phyloP scores from a whole-genome alignment of 495 filamentous ascomycete species.

The Wilcoxina mikolae region DNA sequence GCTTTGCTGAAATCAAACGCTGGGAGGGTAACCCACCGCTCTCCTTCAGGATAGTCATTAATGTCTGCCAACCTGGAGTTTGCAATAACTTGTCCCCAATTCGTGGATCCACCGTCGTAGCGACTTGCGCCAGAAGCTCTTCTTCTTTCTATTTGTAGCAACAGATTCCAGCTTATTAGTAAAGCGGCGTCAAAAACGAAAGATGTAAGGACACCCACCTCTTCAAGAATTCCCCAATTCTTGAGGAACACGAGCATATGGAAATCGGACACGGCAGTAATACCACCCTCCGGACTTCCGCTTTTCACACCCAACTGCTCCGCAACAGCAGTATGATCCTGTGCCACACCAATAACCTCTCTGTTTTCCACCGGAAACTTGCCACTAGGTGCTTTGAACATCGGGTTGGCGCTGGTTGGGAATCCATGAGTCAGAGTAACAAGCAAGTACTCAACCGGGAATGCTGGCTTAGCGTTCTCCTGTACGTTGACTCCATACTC shows the following conservation, averaged over 20 bases:
- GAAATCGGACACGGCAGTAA: constrained; percentile 70
- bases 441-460: constrained; percentile 91
- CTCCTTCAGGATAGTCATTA: constrained; percentile 82
- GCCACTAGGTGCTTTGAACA: constrained; percentile 43
- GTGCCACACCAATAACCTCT: constrained; percentile 65
- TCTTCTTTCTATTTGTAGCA: constrained; percentile 60
- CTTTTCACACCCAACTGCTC: constrained; percentile 43
- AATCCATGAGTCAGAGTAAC: constrained; percentile 96
- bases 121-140: constrained; percentile 68
- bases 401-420: constrained; percentile 58
- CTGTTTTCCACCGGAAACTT: constrained; percentile 85
- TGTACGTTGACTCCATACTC: constrained; percentile 93
- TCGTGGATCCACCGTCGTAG: constrained; percentile 57
- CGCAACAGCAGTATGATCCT: constrained; percentile 52
- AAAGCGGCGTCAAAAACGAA: not conserved
- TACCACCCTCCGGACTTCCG: constrained; percentile 41
- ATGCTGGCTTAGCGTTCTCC: constrained; percentile 89
- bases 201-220: constrained; percentile 41
- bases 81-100: constrained; percentile 69
- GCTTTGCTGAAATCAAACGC: constrained; percentile 18
- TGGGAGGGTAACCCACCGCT: constrained; percentile 82
- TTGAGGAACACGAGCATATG: constrained; percentile 82
- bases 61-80: constrained; percentile 79
- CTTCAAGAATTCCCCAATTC: constrained; percentile 60
- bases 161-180: not conserved